Conservation (phyloP, 345 rosid species). For the Cardamine resedifolia region DNA sequence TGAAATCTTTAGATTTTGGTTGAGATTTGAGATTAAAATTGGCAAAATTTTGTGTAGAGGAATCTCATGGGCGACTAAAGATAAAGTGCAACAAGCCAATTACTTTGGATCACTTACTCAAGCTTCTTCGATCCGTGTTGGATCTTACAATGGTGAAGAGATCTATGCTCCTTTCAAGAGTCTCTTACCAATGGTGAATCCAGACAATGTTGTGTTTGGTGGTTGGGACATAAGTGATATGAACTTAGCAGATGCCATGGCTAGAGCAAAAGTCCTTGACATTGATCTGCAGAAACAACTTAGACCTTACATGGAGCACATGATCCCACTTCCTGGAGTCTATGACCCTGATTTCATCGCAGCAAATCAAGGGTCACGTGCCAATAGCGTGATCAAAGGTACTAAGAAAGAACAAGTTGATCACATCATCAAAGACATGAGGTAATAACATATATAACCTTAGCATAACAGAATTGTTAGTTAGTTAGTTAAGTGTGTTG, state of each 20-base stretch:
- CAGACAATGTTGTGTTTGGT: slow-evolving; percentile 86
- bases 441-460: slow-evolving; percentile 38
- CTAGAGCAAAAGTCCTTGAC: slow-evolving; percentile 84
- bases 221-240: slow-evolving; percentile 99
- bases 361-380: slow-evolving; percentile 93
- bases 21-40: too few species aligned
- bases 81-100: slow-evolving; percentile 93
- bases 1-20: not conserved
- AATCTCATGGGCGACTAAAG: slow-evolving; percentile 98
- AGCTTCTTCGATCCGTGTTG: slow-evolving; percentile 85
- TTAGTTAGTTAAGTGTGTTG: slow-evolving; percentile 3
- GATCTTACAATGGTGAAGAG: slow-evolving; percentile 98
- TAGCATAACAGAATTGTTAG: not conserved
- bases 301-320: slow-evolving; percentile 94
- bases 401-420: slow-evolving; percentile 90
- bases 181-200: slow-evolving; percentile 96
- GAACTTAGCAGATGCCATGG: slow-evolving; percentile 98
- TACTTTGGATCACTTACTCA: slow-evolving; percentile 97
- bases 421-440: slow-evolving; percentile 82
- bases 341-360: slow-evolving; percentile 94
- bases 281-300: slow-evolving; percentile 92
- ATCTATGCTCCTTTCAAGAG: slow-evolving; percentile 97
- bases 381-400: slow-evolving; percentile 82
- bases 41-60: slow-evolving; percentile 52
- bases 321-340: slow-evolving; percentile 94